These are phyloP conservation scores for Trichoderma harzianum DNA, from an alignment of 2,329 filamentous ascomycete species.

Conservation along the genomic window DNA sequence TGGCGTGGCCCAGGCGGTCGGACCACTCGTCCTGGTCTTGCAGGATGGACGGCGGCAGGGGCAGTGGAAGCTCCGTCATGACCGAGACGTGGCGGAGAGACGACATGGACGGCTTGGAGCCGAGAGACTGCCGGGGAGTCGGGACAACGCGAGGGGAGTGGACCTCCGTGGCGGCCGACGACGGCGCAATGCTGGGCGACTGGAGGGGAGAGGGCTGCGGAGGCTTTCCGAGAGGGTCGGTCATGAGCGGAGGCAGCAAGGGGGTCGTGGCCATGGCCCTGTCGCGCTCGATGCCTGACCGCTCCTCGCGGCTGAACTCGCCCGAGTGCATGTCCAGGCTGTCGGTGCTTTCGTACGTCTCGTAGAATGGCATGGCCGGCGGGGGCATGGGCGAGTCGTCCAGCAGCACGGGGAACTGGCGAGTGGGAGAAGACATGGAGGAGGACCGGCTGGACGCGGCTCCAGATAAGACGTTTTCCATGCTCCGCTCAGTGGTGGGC, in stretches of 20 bases:
- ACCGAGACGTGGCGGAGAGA: slow-evolving; percentile 66
- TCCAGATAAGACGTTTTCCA: slow-evolving; percentile 72
- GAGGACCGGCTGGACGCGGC: slow-evolving; percentile 74
- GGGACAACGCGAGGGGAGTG: slow-evolving; percentile 49
- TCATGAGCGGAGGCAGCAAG: slow-evolving; percentile 77
- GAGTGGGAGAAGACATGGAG: slow-evolving; percentile 64
- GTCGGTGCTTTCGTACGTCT: slow-evolving; percentile 58
- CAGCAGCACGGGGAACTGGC: slow-evolving; percentile 43
- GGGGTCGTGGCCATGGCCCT: slow-evolving; percentile 71
- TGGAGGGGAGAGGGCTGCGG: slow-evolving; percentile 77
- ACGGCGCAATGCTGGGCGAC: slow-evolving; percentile 70
- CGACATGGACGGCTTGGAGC: slow-evolving; percentile 70
- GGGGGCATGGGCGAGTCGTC: slow-evolving; percentile 58
- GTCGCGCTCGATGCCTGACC: slow-evolving; percentile 54
- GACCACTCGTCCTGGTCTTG: slow-evolving; percentile 79
- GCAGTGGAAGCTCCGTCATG: slow-evolving; percentile 53
- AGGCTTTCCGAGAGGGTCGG: slow-evolving; percentile 52
- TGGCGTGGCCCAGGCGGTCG: slow-evolving; percentile 81
- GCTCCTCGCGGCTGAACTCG: slow-evolving; percentile 38
- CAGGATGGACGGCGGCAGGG: slow-evolving; percentile 62
- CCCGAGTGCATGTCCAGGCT: slow-evolving; percentile 50
- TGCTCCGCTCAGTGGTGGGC: slow-evolving; percentile 76
- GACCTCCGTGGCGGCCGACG: slow-evolving; percentile 40
- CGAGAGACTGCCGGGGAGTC: slow-evolving; percentile 59
- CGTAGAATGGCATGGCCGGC: slow-evolving; percentile 61